Base-by-base conservation (phyloP, 2,329 filamentous ascomycete genomes). In the Fusarium nurragi region DNA sequence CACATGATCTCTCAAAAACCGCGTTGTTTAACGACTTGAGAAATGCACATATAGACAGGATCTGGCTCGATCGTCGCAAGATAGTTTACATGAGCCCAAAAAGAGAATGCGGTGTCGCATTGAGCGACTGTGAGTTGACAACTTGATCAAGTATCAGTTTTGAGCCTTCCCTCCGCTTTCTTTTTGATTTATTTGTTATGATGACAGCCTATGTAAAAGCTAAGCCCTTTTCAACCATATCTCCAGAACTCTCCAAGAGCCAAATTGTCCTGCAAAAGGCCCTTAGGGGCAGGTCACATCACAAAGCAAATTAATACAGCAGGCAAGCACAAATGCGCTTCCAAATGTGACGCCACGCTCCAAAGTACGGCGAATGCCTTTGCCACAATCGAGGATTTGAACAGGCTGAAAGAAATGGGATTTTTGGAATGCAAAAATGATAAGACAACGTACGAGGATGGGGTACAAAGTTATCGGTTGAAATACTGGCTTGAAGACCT, bases 61-160 rank as follows among this genome's bases (percentile, higher is more conserved):
- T 18, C 46, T 25, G 68, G 49, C 47, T 64, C 50, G 21, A 53
- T 57, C 45, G 54, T 61, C 40, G 54, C 52, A 59, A 70, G 67
- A 66, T 58, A 58, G 38, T 49, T 56, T 60, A 55, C 51, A 55
- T 25, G 48, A 57, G 48, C 39, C 49, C 49, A 54, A 65, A 64
- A 65, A 67, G 45, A 62, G 60, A 59, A 59, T 65, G 48, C 55
- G 46, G 48, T 51, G 54, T 55, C 45, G 54, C 44, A 38, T 49
- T 51, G 56, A 54, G 57, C 47, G 54, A 49, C 58, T 47, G 45
- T 54, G 59, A 50, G 54, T 61, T 57, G 26, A 67, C 48, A 48
- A 55, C 64, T 59, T 64, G 30, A 55, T 53, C 36, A 49, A 52
- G 64, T 56, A 67, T 64, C 51, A 67, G 59, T 43, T 67, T 67